Evolutionary conservation across 129 eudicot species (phyloP).

Genomic region (Helichrysum umbraculigerum): DNA sequence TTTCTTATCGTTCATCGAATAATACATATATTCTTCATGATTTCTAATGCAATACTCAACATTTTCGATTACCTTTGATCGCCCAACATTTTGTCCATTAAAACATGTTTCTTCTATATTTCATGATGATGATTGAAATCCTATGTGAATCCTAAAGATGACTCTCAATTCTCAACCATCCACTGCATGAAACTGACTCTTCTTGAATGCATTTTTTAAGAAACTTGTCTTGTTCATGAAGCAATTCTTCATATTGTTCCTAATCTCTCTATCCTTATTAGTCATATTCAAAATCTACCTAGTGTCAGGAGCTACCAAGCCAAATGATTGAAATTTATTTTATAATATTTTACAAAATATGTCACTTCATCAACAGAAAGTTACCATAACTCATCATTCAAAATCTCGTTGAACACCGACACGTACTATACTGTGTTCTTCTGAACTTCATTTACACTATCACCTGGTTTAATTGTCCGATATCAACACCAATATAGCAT

Average conservation of each 20-base stretch:
- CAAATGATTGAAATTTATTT: constrained; percentile 2
- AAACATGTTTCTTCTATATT: not conserved
- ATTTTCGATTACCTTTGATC: too few species aligned
- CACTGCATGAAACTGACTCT: not conserved
- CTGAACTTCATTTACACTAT: not conserved
- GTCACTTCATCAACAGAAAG: constrained; percentile 7
- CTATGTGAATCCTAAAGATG: too few species aligned
- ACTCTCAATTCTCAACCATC: not conserved
- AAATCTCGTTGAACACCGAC: not conserved
- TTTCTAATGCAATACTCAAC: too few species aligned
- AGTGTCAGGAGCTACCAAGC: not conserved
- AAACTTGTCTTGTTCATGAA: not conserved
- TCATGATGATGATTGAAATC: not conserved
- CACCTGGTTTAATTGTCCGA: too few species aligned
- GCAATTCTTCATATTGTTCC: not conserved
- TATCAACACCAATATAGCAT: too few species aligned
- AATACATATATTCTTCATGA: too few species aligned
- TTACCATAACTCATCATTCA: not conserved
- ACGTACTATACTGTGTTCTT: not conserved
- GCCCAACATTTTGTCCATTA: not conserved
- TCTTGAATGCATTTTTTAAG: not conserved
- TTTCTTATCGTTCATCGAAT: too few species aligned
- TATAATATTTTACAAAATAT: not conserved
- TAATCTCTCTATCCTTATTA: not conserved
- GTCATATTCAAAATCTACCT: constrained; percentile 7